Conservation (phyloP, 1,284 basidiomycete genomes). For the Pyrrhoderma noxium region DNA sequence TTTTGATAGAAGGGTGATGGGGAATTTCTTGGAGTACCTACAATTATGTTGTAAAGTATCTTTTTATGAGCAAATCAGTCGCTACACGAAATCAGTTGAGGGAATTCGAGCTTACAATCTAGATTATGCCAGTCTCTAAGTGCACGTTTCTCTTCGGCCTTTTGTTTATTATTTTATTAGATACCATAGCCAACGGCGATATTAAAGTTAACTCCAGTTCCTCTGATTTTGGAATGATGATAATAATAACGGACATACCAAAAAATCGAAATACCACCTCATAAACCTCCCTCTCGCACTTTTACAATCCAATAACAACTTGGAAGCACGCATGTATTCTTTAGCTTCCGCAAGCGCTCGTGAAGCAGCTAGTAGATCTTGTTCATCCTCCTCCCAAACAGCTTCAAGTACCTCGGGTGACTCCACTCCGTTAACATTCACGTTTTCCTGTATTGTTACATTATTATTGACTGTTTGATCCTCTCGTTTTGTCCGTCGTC, state of each 20-base stretch:
- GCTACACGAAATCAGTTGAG: conserved; percentile 22
- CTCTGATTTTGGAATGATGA: neutral
- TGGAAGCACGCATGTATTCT: conserved; percentile 73
- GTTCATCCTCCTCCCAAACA: conserved; percentile 54
- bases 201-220: conserved; percentile 6
- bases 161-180: conserved; percentile 21
- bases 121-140: conserved; percentile 66
- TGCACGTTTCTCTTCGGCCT: conserved; percentile 60
- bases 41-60: conserved; percentile 7
- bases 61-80: conserved; percentile 1
- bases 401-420: conserved; percentile 26
- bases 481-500: conserved; percentile 12
- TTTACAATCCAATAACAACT: conserved; percentile 53
- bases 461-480: conserved; percentile 24
- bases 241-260: conserved; percentile 49
- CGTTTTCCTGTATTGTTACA: conserved; percentile 12
- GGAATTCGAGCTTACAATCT: conserved; percentile 46
- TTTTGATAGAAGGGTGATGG: neutral
- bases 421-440: neutral
- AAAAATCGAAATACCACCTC: conserved; percentile 72
- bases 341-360: conserved; percentile 72
- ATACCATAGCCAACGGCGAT: neutral
- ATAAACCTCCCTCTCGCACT: conserved; percentile 75
- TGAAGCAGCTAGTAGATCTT: conserved; percentile 64
- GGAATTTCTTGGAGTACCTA: neutral